Conservation (phyloP, 78 protist genomes). For the Abeoforma whisleri region DNA sequence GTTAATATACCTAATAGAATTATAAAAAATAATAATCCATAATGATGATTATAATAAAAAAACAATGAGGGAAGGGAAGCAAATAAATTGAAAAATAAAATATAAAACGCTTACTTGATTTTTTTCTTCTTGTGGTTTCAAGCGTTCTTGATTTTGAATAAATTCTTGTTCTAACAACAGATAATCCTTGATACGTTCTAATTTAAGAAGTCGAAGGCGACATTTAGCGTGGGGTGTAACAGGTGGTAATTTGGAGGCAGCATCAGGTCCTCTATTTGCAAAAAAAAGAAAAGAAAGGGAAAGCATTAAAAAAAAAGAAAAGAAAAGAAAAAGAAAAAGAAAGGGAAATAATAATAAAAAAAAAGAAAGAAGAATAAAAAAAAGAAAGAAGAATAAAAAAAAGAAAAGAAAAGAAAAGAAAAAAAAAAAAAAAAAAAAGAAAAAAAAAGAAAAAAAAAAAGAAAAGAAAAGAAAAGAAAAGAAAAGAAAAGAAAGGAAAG, state of each 20-base stretch:
- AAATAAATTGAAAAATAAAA: no score
- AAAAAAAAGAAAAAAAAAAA: no score
- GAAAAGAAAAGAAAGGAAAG: background rate
- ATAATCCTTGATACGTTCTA: slow-evolving; percentile 94
- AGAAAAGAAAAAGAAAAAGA: background rate
- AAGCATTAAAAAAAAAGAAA: background rate
- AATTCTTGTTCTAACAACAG: slow-evolving; percentile 97
- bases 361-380: background rate
- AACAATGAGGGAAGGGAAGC: no score
- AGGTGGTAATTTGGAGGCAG: slow-evolving; percentile 26
- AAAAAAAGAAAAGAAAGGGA: background rate
- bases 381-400: background rate
- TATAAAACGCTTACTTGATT: slow-evolving; percentile 46
- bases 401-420: background rate
- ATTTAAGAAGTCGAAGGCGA: slow-evolving; percentile 77
- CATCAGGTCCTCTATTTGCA: slow-evolving; percentile 31
- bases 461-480: background rate
- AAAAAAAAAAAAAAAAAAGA: background rate
- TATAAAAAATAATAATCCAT: no score
- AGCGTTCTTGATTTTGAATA: slow-evolving; percentile 80
- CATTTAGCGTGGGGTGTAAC: slow-evolving; percentile 86
- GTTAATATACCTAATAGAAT: no score
- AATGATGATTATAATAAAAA: no score
- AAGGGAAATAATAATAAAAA: background rate
- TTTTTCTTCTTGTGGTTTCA: slow-evolving; percentile 80